phyloP scores from a whole-genome alignment of 495 filamentous ascomycete species.

The Penicillium egyptiacum region DNA sequence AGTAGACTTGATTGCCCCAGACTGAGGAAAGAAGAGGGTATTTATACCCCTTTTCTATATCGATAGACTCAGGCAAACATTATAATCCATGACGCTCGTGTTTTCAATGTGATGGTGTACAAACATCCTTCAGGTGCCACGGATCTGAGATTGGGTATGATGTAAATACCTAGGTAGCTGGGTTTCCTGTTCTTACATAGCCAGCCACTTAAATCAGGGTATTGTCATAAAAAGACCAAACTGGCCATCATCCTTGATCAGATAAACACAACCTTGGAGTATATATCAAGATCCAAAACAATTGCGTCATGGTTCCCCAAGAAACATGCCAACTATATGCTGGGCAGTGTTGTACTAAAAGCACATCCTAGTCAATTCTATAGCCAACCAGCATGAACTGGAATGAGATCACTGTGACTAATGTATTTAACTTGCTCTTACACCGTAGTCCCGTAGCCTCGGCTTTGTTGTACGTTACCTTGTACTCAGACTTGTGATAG shows the following conservation, averaged over 20 bases:
- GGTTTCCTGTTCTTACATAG: background rate
- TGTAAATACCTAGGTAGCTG: background rate
- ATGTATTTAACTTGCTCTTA: background rate
- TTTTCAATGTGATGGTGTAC: background rate
- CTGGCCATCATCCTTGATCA: background rate
- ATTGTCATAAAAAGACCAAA: background rate
- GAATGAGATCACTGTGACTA: constrained; percentile 4
- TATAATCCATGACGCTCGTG: background rate
- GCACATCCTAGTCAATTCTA: background rate
- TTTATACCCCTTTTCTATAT: background rate
- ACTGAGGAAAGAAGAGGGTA: background rate
- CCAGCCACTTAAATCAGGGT: constrained; percentile 7
- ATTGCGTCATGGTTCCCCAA: constrained; percentile 4
- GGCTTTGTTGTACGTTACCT: background rate
- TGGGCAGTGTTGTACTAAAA: background rate
- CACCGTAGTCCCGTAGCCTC: background rate
- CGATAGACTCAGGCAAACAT: background rate
- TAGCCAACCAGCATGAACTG: background rate
- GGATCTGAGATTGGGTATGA: background rate
- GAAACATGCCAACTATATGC: background rate
- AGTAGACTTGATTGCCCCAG: background rate
- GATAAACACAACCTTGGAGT: no score
- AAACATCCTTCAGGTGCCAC: background rate
- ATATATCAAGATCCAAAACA: background rate
- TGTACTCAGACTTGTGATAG: background rate